A percentile compares a stretch with the other conserved stretches of the same genome.
phyloP scores from a whole-genome alignment of 2,329 filamentous ascomycete species.

The Neophaeococcomyces aloes region DNA sequence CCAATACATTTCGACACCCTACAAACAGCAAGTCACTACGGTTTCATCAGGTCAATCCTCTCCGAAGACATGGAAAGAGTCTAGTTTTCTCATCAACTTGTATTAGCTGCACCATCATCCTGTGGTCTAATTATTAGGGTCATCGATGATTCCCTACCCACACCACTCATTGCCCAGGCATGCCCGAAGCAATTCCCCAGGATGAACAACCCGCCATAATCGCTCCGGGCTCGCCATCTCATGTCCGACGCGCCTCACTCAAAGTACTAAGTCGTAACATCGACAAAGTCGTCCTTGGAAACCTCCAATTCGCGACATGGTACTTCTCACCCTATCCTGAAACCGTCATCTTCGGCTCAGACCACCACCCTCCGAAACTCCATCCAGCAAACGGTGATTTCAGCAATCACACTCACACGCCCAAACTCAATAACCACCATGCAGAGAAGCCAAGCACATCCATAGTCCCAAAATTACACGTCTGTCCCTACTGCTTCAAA shows the following conservation, averaged over 20 bases:
- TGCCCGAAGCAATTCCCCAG: conserved; percentile 5
- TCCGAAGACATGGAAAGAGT: no score
- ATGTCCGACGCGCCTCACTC: conserved; percentile 15
- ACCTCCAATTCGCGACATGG: conserved; percentile 78
- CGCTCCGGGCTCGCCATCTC: conserved; percentile 16
- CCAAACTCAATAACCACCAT: neutral
- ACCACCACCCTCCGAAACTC: conserved; percentile 13
- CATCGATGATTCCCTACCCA: no score
- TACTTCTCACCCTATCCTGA: conserved; percentile 82
- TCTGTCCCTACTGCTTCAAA: conserved; percentile 90
- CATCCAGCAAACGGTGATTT: conserved; percentile 6
- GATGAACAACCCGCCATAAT: neutral
- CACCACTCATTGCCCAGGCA: neutral
- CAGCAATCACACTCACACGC: conserved; percentile 21
- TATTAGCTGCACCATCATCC: no score
- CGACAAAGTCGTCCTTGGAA: conserved; percentile 73
- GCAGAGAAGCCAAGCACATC: conserved; percentile 10
- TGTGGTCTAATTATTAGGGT: no score
- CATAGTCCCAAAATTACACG: conserved; percentile 50
- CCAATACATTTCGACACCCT: no score
- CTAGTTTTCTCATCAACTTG: no score
- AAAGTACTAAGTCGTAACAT: conserved; percentile 53
- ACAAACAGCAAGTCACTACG: no score
- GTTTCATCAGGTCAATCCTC: no score
- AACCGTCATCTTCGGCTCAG: conserved; percentile 33